Evolutionary conservation across 768 basidiomycete genomes (phyloP).

Genomic region (Lentinula edodes): DNA sequence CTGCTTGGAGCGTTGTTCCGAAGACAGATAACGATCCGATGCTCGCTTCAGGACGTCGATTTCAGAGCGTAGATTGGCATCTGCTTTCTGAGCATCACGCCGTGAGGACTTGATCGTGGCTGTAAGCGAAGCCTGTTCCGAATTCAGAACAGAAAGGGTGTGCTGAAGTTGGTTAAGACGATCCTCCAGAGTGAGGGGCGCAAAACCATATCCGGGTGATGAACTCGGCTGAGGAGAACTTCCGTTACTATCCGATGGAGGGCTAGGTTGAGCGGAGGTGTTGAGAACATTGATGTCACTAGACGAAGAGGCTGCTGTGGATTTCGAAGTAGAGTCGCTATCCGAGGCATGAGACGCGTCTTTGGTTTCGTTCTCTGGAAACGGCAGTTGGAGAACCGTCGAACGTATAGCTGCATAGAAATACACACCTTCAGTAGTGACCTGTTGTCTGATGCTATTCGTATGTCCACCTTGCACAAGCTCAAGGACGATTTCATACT

Average conservation of each 20-base stretch:
- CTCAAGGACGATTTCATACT: slow-evolving; percentile 85
- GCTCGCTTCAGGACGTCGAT: slow-evolving; percentile 81
- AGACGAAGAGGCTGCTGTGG: background rate
- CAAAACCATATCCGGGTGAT: slow-evolving; percentile 14
- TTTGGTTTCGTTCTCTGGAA: slow-evolving; percentile 17
- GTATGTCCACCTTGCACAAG: slow-evolving; percentile 58
- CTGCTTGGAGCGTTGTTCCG: slow-evolving; percentile 78
- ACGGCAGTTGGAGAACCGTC: too few species aligned
- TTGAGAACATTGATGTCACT: slow-evolving; percentile 17
- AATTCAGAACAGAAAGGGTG: slow-evolving; percentile 52
- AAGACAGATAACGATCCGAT: slow-evolving; percentile 69
- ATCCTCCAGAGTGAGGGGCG: slow-evolving; percentile 57
- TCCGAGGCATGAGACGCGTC: slow-evolving; percentile 6
- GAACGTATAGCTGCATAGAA: background rate
- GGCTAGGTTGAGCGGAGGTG: slow-evolving; percentile 26
- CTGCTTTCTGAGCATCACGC: slow-evolving; percentile 78
- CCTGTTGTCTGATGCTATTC: slow-evolving; percentile 48
- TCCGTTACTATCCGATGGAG: slow-evolving; percentile 23
- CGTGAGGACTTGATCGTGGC: slow-evolving; percentile 71
- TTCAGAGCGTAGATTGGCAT: slow-evolving; percentile 75
- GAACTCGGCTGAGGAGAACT: slow-evolving; percentile 15
- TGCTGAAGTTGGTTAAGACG: slow-evolving; percentile 60
- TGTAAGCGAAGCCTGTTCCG: slow-evolving; percentile 66
- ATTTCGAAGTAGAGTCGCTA: background rate
- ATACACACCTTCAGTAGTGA: slow-evolving; percentile 58